These are phyloP conservation scores for Plectosphaerella sp. DNA, from an alignment of 2,329 filamentous ascomycete species.

Conservation along the genomic window DNA sequence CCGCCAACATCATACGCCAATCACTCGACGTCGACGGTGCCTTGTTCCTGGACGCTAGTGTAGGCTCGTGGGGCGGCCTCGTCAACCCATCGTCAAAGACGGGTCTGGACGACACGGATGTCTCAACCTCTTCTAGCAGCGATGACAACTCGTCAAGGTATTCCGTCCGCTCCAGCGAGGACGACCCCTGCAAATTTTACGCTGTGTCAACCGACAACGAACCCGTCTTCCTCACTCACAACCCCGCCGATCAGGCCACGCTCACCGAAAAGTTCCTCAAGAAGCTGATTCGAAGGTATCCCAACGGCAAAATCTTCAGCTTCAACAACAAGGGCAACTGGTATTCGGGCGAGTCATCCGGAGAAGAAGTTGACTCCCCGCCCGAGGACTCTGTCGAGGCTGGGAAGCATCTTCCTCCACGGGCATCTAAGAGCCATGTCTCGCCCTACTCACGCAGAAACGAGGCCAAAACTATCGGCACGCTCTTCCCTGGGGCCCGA, in stretches of 20 bases:
- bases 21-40: slow-evolving; percentile 27
- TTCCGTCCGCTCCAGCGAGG: slow-evolving; percentile 4
- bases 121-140: slow-evolving; percentile 14
- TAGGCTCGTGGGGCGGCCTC: slow-evolving; percentile 20
- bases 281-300: slow-evolving; percentile 37
- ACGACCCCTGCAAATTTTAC: slow-evolving; percentile 25
- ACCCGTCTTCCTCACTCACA: slow-evolving; percentile 22
- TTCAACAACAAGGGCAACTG: slow-evolving; percentile 32
- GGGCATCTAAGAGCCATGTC: not conserved
- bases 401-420: not conserved
- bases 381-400: slow-evolving; percentile 5
- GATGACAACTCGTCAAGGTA: slow-evolving; percentile 13
- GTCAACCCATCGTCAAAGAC: slow-evolving; percentile 4
- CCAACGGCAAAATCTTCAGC: slow-evolving; percentile 41
- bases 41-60: slow-evolving; percentile 13
- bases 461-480: slow-evolving; percentile 26
- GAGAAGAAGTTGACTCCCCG: slow-evolving; percentile 6
- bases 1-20: slow-evolving; percentile 36
- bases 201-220: slow-evolving; percentile 28
- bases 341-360: slow-evolving; percentile 22
- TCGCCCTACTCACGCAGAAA: slow-evolving; percentile 13
- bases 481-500: slow-evolving; percentile 32
- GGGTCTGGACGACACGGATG: slow-evolving; percentile 4
- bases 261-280: slow-evolving; percentile 35
- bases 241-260: slow-evolving; percentile 9